Evolutionary conservation across 306 rosid species (phyloP).

Genomic region (Cyamopsis tetragonoloba): DNA sequence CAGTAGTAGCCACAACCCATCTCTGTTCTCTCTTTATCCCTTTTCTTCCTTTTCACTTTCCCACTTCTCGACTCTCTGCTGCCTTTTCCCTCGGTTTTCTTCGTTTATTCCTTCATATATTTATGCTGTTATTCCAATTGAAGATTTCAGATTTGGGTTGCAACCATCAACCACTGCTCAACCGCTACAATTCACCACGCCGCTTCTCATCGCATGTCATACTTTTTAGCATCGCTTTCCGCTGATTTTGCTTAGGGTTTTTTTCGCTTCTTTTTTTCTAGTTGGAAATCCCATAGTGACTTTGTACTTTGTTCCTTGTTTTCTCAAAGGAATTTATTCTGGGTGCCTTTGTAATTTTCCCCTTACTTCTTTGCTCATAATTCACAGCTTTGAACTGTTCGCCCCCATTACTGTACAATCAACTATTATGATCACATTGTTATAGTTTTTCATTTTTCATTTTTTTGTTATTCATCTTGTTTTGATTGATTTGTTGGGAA

Average conservation of each 20-base stretch:
- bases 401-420: constrained; percentile 32
- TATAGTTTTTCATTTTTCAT: background rate
- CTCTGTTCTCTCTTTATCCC: too few relatives aligned
- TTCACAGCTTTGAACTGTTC: constrained; percentile 33
- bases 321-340: background rate
- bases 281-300: background rate
- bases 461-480: constrained; percentile 17
- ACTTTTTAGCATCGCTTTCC: background rate
- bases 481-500: constrained; percentile 10
- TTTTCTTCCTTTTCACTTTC: too few relatives aligned
- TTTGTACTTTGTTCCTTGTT: constrained; percentile 29
- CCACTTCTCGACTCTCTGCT: too few relatives aligned
- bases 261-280: constrained; percentile 23
- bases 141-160: too few relatives aligned
- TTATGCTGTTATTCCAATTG: too few relatives aligned
- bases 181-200: background rate
- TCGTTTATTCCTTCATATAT: too few relatives aligned
- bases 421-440: constrained; percentile 35
- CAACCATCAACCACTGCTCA: too few relatives aligned
- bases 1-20: too few relatives aligned
- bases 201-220: background rate
- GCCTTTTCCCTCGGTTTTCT: too few relatives aligned
- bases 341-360: constrained; percentile 24
- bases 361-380: background rate
- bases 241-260: constrained; percentile 24